These are phyloP conservation scores for Polytrichum formosum DNA, from an alignment of 225 moss, liverwort and hornwort genomes.

Conservation along the genomic window DNA sequence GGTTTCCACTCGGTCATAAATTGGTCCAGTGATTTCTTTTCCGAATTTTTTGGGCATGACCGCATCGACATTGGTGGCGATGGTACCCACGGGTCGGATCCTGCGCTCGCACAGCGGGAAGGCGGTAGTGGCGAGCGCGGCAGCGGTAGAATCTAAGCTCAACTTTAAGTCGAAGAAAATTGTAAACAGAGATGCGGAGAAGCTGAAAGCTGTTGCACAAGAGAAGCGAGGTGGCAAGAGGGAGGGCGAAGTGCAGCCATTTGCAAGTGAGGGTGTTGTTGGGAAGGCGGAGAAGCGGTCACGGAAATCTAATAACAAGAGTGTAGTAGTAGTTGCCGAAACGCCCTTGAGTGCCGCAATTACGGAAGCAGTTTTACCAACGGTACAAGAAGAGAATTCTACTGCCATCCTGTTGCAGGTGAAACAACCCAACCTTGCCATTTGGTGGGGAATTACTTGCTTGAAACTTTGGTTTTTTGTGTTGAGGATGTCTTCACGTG, in stretches of 20 bases:
- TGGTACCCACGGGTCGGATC: constrained; percentile 23
- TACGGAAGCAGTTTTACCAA: neutral
- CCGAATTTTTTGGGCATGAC: no score
- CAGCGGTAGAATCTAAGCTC: constrained; percentile 31
- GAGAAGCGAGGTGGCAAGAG: constrained; percentile 15
- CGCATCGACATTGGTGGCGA: no score
- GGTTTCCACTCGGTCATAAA: no score
- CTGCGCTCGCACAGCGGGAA: constrained; percentile 25
- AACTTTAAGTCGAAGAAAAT: constrained; percentile 33
- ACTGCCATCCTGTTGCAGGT: no score
- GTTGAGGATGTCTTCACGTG: no score
- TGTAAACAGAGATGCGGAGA: constrained; percentile 4
- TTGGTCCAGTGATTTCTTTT: no score
- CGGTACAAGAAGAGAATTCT: no score
- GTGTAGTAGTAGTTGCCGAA: constrained; percentile 1
- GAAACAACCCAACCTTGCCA: no score
- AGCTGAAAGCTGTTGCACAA: neutral
- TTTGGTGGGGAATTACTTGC: neutral
- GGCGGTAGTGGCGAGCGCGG: neutral
- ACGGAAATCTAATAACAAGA: constrained; percentile 21
- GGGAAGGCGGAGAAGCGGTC: constrained; percentile 24
- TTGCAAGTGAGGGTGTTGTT: constrained; percentile 1
- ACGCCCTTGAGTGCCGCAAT: neutral
- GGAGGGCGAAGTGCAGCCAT: constrained; percentile 9
- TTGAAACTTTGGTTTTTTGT: neutral